Percentiles rank a stretch among this genome's conserved stretches.
These are phyloP conservation scores for Aristolochia contorta DNA, from an alignment of 164 flowering plant genomes.

Conservation along the genomic window DNA sequence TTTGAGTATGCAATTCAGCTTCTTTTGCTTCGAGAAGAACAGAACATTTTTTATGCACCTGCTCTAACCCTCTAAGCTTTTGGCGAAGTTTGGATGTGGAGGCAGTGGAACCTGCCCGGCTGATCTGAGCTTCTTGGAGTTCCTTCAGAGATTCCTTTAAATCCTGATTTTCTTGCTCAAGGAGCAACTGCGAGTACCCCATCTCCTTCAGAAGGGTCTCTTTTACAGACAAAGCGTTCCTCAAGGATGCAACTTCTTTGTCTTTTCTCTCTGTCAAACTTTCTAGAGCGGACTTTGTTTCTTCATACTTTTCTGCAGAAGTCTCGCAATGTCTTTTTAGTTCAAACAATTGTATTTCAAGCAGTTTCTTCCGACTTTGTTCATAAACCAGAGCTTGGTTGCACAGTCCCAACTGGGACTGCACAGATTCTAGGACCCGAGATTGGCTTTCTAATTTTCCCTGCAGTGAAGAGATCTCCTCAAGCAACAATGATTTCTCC, in stretches of 20 bases:
- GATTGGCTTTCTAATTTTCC: conserved; percentile 36
- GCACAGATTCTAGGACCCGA: conserved; percentile 30
- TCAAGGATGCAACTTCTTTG: conserved; percentile 38
- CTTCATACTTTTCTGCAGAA: conserved; percentile 31
- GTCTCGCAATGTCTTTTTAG: conserved; percentile 27
- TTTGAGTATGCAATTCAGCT: conserved; percentile 32
- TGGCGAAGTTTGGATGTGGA: conserved; percentile 31
- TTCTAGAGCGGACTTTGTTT: conserved; percentile 30
- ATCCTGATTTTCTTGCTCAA: conserved; percentile 53
- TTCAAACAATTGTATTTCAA: conserved; percentile 45
- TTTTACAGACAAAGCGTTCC: conserved; percentile 32
- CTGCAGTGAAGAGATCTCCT: conserved; percentile 33
- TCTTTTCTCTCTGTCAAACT: conserved; percentile 29
- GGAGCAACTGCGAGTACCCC: conserved; percentile 26
- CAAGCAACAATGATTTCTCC: conserved; percentile 35
- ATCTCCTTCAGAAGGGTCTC: conserved; percentile 38
- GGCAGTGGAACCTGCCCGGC: conserved; percentile 27
- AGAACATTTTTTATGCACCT: conserved; percentile 41
- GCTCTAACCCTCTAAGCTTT: conserved; percentile 41
- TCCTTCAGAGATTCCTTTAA: conserved; percentile 38
- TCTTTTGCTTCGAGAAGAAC: conserved; percentile 36
- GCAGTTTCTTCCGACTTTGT: conserved; percentile 43
- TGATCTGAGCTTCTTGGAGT: conserved; percentile 50
- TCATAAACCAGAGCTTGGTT: conserved; percentile 54
- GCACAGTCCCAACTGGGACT: conserved; percentile 39